phyloP scores from a whole-genome alignment of 306 rosid genomes.

The Abrus precatorius region DNA sequence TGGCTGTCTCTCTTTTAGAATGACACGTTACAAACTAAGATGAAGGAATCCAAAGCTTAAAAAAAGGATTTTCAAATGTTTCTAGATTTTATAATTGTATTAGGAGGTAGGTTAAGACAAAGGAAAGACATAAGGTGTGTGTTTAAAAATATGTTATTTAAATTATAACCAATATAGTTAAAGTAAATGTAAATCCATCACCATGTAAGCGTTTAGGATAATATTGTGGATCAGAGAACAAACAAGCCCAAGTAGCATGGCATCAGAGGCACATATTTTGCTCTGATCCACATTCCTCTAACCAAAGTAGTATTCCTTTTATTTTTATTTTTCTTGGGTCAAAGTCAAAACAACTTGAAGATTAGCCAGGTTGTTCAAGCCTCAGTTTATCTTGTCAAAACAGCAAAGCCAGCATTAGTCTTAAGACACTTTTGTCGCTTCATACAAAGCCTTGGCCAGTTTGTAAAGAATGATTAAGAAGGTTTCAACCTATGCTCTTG shows the following conservation, averaged over 20 bases:
- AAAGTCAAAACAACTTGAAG: neutral
- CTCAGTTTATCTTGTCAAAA: neutral
- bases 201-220: too few species aligned
- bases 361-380: constrained; percentile 8
- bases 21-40: neutral
- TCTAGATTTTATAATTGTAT: neutral
- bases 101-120: constrained; percentile 3
- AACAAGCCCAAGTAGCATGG: neutral
- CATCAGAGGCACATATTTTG: neutral
- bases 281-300: neutral
- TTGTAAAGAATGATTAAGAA: too few species aligned
- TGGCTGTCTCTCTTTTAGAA: neutral
- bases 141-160: too few species aligned
- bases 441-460: constrained; percentile 9
- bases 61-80: neutral
- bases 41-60: constrained; percentile 28
- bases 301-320: neutral
- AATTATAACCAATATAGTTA: too few species aligned
- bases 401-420: neutral
- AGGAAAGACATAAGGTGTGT: neutral
- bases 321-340: neutral
- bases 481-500: too few species aligned
- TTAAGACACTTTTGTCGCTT: neutral
- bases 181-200: too few species aligned
- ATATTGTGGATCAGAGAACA: neutral